phyloP scores from a whole-genome alignment of 768 basidiomycete genomes.

The Phaeolepiota aurea region DNA sequence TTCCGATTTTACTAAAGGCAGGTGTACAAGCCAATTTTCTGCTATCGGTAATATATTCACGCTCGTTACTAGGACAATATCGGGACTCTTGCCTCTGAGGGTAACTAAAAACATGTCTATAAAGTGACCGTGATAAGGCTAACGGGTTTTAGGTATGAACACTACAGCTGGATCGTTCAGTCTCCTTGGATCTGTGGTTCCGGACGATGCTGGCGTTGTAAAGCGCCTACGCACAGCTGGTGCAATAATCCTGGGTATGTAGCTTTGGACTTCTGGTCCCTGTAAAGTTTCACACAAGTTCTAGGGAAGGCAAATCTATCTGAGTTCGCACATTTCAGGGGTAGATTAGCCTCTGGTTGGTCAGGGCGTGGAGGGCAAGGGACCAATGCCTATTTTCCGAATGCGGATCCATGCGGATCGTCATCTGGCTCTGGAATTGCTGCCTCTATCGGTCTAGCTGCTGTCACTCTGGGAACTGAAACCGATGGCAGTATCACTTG shows the following conservation, averaged over 20 bases:
- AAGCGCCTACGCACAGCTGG: constrained; percentile 32
- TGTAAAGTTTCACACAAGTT: neutral
- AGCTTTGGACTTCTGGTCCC: neutral
- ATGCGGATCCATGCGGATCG: constrained; percentile 47
- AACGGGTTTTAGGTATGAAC: constrained; percentile 29
- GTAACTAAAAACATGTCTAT: no score
- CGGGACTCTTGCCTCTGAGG: constrained; percentile 35
- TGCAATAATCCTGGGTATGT: constrained; percentile 34
- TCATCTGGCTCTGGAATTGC: constrained; percentile 53
- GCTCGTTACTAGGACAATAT: constrained; percentile 34
- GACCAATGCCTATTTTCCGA: constrained; percentile 40
- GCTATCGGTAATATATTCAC: neutral
- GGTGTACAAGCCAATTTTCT: neutral
- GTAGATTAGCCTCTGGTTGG: constrained; percentile 41
- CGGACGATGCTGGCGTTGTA: constrained; percentile 37
- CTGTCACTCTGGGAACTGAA: constrained; percentile 40
- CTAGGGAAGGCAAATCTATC: constrained; percentile 49
- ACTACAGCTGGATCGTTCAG: constrained; percentile 38
- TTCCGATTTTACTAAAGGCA: constrained; percentile 43
- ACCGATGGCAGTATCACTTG: constrained; percentile 50
- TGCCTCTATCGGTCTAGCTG: constrained; percentile 41
- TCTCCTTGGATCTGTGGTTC: constrained; percentile 32
- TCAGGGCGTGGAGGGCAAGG: constrained; percentile 49
- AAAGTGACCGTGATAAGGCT: no score
- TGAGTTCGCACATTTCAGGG: constrained; percentile 44